phyloP scores from a whole-genome alignment of 495 filamentous ascomycete species.

The Cudoniella acicularis region DNA sequence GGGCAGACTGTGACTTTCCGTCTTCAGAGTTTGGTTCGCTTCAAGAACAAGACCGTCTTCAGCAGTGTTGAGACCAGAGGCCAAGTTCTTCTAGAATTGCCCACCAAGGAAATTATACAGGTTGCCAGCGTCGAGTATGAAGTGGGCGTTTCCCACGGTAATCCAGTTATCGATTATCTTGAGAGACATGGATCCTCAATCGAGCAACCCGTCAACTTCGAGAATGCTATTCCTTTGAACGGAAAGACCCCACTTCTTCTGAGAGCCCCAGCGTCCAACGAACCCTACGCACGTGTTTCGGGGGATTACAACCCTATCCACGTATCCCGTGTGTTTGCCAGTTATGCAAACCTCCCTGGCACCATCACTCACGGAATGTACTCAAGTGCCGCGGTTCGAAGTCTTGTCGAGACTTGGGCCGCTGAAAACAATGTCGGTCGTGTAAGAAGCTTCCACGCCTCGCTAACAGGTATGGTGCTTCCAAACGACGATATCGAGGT shows the following conservation, averaged over 20 bases:
- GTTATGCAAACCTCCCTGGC: conserved; percentile 89
- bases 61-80: conserved; percentile 89
- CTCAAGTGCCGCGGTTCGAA: conserved; percentile 94
- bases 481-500: conserved; percentile 94
- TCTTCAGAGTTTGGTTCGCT: conserved; percentile 81
- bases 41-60: conserved; percentile 93
- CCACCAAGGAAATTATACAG: conserved; percentile 96
- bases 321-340: conserved; percentile 92
- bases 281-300: conserved; percentile 95
- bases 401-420: conserved; percentile 98
- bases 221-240: conserved; percentile 92
- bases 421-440: conserved; percentile 98
- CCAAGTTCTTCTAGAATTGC: conserved; percentile 88
- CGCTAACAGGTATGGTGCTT: conserved; percentile 94
- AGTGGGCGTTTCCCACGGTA: conserved; percentile 84
- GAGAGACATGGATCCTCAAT: conserved; percentile 87
- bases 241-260: conserved; percentile 84
- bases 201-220: conserved; percentile 95
- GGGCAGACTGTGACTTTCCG: conserved; percentile 96
- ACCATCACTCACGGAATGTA: conserved; percentile 99
- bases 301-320: conserved; percentile 99
- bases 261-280: conserved; percentile 92
- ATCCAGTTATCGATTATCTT: conserved; percentile 95
- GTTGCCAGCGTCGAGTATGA: conserved; percentile 94
- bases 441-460: conserved; percentile 93